Conservation (phyloP, 768 basidiomycete genomes). For the Termitomyces sp. region DNA sequence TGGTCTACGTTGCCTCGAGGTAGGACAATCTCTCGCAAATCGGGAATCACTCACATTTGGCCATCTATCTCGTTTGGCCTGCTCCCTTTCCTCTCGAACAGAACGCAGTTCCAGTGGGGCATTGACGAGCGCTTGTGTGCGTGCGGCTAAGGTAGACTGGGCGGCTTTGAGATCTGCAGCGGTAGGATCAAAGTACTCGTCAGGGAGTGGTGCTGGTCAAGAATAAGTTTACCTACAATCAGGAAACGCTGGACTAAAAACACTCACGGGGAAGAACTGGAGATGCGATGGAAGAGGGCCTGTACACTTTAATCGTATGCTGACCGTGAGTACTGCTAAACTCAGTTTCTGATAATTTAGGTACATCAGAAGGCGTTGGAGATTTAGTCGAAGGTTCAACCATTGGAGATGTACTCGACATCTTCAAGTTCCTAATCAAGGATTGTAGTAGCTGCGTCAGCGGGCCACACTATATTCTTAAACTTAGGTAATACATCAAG, state of each 20-base stretch:
- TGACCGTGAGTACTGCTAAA: background rate
- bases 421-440: background rate
- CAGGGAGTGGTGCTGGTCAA: constrained; percentile 48
- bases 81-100: constrained; percentile 55
- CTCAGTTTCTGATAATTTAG: constrained; percentile 4
- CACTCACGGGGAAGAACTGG: constrained; percentile 28
- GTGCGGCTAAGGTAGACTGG: constrained; percentile 56
- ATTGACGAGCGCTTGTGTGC: constrained; percentile 57
- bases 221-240: background rate
- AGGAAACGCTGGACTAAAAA: background rate
- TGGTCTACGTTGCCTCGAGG: constrained; percentile 47
- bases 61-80: constrained; percentile 61
- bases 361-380: background rate
- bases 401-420: constrained; percentile 10
- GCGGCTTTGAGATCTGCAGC: constrained; percentile 64
- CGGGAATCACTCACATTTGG: constrained; percentile 48
- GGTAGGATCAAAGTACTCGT: constrained; percentile 72
- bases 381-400: constrained; percentile 8
- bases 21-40: background rate
- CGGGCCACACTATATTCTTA: constrained; percentile 5
- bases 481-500: constrained; percentile 19
- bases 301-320: constrained; percentile 43
- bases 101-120: constrained; percentile 68
- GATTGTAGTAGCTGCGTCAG: background rate
- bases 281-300: constrained; percentile 28